Evolutionary conservation across 768 basidiomycete genomes (phyloP).

Genomic region (Infundibulicybe gibba): DNA sequence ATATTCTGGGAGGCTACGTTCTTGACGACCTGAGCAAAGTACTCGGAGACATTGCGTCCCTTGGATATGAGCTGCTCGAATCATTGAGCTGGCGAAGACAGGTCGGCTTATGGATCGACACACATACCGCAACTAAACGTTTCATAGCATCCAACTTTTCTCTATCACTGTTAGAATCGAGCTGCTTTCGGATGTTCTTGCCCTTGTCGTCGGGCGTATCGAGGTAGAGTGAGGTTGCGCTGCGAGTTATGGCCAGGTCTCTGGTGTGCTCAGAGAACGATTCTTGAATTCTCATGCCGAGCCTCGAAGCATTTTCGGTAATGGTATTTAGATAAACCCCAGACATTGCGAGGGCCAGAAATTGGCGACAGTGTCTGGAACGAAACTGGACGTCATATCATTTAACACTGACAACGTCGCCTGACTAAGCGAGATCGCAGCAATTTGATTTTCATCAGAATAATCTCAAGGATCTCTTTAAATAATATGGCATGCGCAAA

Average conservation of each 20-base stretch:
- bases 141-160: constrained; percentile 97
- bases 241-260: constrained; percentile 59
- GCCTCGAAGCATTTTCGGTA: constrained; percentile 79
- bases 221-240: constrained; percentile 54
- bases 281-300: constrained; percentile 82
- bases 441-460: no score
- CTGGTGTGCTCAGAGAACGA: constrained; percentile 78
- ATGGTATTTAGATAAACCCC: constrained; percentile 48
- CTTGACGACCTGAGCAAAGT: constrained; percentile 97
- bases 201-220: constrained; percentile 78
- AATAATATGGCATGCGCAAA: no score
- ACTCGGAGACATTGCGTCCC: constrained; percentile 84
- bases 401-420: no score
- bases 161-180: constrained; percentile 84
- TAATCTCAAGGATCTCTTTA: no score
- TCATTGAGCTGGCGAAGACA: background rate
- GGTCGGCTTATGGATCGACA: background rate
- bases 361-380: no score
- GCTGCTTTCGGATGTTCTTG: constrained; percentile 78
- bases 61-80: constrained; percentile 82
- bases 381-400: no score
- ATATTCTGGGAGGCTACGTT: constrained; percentile 92
- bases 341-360: no score
- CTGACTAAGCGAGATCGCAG: no score
- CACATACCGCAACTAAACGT: constrained; percentile 81